phyloP scores from a whole-genome alignment of 108 stramenopile species.

The Mayamaea pseudoterrestris region DNA sequence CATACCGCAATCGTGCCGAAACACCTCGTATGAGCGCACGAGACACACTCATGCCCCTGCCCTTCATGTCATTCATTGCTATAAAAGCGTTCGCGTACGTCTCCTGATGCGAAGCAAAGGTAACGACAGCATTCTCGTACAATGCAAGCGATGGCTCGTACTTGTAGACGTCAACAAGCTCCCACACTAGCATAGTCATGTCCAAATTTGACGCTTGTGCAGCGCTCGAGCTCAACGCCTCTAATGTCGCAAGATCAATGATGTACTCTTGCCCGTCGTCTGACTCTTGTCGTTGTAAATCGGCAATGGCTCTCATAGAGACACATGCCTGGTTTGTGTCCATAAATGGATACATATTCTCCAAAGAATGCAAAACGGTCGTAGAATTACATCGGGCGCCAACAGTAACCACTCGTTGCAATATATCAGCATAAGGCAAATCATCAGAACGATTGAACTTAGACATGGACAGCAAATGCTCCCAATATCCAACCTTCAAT shows the following conservation, averaged over 20 bases:
- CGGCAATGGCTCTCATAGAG: conserved; percentile 14
- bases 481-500: conserved; percentile 9
- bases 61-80: conserved; percentile 50
- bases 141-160: conserved; percentile 40
- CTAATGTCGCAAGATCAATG: conserved; percentile 29
- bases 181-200: conserved; percentile 45
- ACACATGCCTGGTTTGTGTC: conserved; percentile 11
- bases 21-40: conserved; percentile 37
- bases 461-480: conserved; percentile 16
- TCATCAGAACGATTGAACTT: conserved; percentile 25
- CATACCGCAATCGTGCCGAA: conserved; percentile 25
- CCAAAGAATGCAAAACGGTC: conserved; percentile 15
- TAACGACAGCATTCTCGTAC: conserved; percentile 56
- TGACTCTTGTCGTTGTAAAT: conserved; percentile 1
- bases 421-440: conserved; percentile 30
- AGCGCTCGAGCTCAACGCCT: conserved; percentile 39
- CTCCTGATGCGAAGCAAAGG: conserved; percentile 22
- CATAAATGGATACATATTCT: conserved; percentile 34
- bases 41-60: conserved; percentile 38
- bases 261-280: conserved; percentile 2
- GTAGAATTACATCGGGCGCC: conserved; percentile 5
- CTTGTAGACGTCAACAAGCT: conserved; percentile 37
- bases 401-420: conserved; percentile 7
- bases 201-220: conserved; percentile 20
- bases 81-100: conserved; percentile 26